Base-by-base conservation (phyloP, 495 filamentous ascomycete species). In the Ramalina peruviana region DNA sequence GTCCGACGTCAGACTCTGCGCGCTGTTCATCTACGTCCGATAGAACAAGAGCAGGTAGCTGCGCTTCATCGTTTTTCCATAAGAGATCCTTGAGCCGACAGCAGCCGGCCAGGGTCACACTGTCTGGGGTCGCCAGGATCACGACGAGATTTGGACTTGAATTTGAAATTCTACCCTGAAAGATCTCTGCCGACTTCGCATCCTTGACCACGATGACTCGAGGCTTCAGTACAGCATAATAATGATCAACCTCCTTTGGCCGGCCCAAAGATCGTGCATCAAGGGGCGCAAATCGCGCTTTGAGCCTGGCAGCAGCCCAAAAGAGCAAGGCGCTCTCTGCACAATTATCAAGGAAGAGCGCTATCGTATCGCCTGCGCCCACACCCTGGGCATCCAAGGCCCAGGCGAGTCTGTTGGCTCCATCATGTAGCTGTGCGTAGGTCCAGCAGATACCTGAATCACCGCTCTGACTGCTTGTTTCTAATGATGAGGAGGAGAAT, bases 291-390 rank as follows among this genome's bases (percentile, higher is more conserved):
- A 64, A 61, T 5, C 54, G 46, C 23, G 51, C 50, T 4, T 58
- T 58, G n/a, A 67, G 56, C 40, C 49, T 58, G 16, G 55, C 57
- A 12, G 55, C 36, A n/a, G 64, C 57, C 58, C 58, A 63, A 48
- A 66, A 59, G 3, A 60, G 47, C 17, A 68, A 45, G 17, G 57
- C 58, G 59, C 59, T 66, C 53, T 68, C 60, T 10, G 55, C 59
- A 25, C 58, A 51, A 43, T 67, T 68, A 46, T 55, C 56, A 12
- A 68, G 51, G 39, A 67, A 40, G 3, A 57, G 46, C 12, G 48
- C 62, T 3, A 66, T 41, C 65, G 65, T 11, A 61, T 25, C 7
- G 17, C 43, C 16, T 46, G 13, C 16, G 36, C 36, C 12, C 12
- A 16, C 16, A 1, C 36, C 36, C 16, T 16, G 12, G 36, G 12